Base-by-base conservation (phyloP, 2,329 filamentous ascomycete species). In the Arthroderma sp. region DNA sequence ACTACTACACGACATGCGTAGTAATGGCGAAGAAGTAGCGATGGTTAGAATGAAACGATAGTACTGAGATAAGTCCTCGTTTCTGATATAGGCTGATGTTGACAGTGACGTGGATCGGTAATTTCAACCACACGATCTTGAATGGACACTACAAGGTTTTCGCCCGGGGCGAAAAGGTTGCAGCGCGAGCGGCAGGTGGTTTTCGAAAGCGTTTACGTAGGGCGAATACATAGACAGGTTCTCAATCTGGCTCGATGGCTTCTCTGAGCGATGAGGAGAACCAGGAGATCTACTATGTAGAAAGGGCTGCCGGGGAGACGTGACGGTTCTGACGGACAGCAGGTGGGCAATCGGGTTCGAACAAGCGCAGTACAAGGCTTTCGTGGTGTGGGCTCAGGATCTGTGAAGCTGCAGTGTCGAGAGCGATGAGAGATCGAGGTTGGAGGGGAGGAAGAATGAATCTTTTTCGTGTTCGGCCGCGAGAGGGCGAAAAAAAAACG, bases 221-320 rank as follows among this genome's bases (percentile, higher is more conserved):
- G 88, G 86, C 88, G 90, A 90, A 95, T 95, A 95, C 90, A 95
- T 95, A 94, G 87, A 95, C 89, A 86, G 78, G 66, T 71, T 68
- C 66, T 69, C 71, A 63, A 64, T 51, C 61, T 64, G 63, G 63
- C 64, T 66, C 59, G 64, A 63, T 66, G 66, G 67, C 65, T 70
- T 70, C 67, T 70, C 69, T 66, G 66, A 64, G 67, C 61, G 62
- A 60, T 61, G 63, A 67, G 66, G 68, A 66, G 61, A 66, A 59
- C 55, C 60, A 55, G 56, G 47, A 41, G 56, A 39, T 53, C 57
- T 57, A 35, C 47, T 51, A 25, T 28, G 47, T 17, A 51, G 25
- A 31, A 25, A 51, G 25, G 23, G n/a, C n/a, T 31, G 47, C 47
- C 35, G 47, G 28, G 47, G 7, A n/a, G 47, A 51, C 47, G 47